Conservation (phyloP, 345 rosid species). For the Geranium rotundifolium region DNA sequence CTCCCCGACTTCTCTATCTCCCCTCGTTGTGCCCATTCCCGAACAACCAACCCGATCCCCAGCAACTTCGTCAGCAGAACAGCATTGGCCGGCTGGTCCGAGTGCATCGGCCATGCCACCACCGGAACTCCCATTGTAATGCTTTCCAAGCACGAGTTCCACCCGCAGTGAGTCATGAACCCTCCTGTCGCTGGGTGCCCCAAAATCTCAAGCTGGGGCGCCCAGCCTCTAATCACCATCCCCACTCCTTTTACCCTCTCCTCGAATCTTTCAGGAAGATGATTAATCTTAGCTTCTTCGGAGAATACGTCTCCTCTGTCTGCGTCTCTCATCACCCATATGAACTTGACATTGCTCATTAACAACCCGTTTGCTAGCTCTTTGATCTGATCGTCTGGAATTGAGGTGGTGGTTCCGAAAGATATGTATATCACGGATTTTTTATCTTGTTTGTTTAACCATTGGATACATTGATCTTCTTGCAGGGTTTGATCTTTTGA, state of each 20-base stretch:
- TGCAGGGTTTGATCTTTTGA: neutral
- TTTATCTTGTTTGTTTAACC: constrained; percentile 14
- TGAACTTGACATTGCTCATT: constrained; percentile 38
- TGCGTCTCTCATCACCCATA: constrained; percentile 53
- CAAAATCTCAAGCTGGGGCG: constrained; percentile 46
- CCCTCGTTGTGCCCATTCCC: constrained; percentile 19
- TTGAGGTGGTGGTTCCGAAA: constrained; percentile 16
- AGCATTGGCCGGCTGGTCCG: constrained; percentile 46
- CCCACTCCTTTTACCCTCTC: constrained; percentile 27
- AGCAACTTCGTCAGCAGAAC: constrained; percentile 27
- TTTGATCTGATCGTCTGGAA: constrained; percentile 13
- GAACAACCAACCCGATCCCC: constrained; percentile 14
- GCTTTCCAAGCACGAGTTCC: constrained; percentile 11
- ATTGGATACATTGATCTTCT: constrained; percentile 11
- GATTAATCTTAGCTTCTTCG: constrained; percentile 12
- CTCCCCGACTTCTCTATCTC: constrained; percentile 13
- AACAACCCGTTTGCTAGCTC: constrained; percentile 14
- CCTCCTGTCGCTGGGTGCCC: constrained; percentile 29
- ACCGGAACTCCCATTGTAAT: constrained; percentile 12
- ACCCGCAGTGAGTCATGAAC: constrained; percentile 11
- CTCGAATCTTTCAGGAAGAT: constrained; percentile 32
- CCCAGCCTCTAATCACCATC: constrained; percentile 45
- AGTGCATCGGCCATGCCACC: constrained; percentile 57
- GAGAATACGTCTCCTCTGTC: constrained; percentile 45
- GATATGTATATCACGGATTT: constrained; percentile 16